Evolutionary conservation across 306 rosid species (phyloP).

Genomic region (Acacia confusa): DNA sequence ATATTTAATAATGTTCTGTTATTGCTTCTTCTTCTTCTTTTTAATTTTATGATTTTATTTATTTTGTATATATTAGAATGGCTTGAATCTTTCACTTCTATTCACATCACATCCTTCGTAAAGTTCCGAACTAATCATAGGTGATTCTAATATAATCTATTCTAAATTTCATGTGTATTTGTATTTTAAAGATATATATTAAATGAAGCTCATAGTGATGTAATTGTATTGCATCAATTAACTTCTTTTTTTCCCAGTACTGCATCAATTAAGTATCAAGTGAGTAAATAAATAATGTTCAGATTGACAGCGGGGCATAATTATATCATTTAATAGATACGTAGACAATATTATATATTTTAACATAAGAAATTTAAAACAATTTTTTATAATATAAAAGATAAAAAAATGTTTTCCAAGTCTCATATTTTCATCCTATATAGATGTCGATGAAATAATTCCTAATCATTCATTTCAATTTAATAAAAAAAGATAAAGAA

Average conservation of each 20-base stretch:
- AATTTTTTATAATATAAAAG: background rate
- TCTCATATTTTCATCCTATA: no score
- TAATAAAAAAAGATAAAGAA: no score
- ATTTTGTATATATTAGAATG: background rate
- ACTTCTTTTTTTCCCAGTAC: background rate
- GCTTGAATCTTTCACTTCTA: background rate
- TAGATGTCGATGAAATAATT: no score
- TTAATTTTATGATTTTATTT: background rate
- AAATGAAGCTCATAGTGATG: background rate
- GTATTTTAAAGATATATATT: background rate
- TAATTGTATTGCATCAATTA: background rate
- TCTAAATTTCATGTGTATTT: background rate
- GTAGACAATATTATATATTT: background rate
- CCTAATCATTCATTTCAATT: background rate
- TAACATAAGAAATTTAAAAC: background rate
- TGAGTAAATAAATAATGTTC: background rate
- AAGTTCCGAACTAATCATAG: background rate
- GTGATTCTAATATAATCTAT: background rate
- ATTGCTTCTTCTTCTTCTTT: background rate
- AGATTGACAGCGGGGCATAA: background rate
- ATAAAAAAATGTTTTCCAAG: no score
- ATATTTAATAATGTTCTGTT: background rate
- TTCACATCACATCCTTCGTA: no score
- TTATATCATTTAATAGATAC: background rate
- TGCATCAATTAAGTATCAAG: background rate